Evolutionary conservation across 345 rosid genomes (phyloP).

Genomic region (Streptanthus diversifolius): DNA sequence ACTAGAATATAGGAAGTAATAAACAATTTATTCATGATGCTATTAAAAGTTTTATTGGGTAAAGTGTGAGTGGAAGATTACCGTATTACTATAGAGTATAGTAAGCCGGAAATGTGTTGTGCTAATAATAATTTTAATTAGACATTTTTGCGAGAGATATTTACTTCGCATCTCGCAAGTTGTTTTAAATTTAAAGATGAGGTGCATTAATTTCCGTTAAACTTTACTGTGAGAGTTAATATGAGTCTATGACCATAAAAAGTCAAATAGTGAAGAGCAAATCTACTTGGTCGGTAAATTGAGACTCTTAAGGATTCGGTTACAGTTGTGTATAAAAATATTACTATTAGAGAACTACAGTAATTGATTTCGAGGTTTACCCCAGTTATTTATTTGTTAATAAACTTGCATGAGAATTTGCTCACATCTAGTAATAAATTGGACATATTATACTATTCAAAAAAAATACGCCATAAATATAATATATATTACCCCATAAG

Average conservation of each 20-base stretch:
- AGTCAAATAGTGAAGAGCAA: constrained; percentile 3
- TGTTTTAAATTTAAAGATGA: constrained; percentile 6
- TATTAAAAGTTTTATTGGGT: background rate
- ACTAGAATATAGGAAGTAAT: background rate
- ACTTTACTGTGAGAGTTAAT: constrained; percentile 1
- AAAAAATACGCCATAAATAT: background rate
- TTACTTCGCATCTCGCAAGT: constrained; percentile 5
- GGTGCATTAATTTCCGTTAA: background rate
- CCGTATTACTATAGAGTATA: background rate
- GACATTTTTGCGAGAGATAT: background rate
- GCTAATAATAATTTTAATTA: background rate
- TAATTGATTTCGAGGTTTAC: constrained; percentile 1
- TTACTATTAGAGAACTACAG: background rate
- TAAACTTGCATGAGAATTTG: background rate
- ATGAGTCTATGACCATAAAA: constrained; percentile 2
- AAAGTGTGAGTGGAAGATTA: constrained; percentile 3
- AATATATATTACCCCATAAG: constrained; percentile 15
- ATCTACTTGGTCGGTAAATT: background rate
- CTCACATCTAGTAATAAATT: constrained; percentile 3
- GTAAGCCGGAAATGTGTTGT: background rate
- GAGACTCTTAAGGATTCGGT: constrained; percentile 8
- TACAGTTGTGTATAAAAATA: background rate
- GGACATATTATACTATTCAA: background rate
- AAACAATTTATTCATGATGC: background rate
- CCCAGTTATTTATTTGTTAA: background rate